Evolutionary conservation across 768 basidiomycete genomes (phyloP).

Genomic region (Boletus rubroflammeus): DNA sequence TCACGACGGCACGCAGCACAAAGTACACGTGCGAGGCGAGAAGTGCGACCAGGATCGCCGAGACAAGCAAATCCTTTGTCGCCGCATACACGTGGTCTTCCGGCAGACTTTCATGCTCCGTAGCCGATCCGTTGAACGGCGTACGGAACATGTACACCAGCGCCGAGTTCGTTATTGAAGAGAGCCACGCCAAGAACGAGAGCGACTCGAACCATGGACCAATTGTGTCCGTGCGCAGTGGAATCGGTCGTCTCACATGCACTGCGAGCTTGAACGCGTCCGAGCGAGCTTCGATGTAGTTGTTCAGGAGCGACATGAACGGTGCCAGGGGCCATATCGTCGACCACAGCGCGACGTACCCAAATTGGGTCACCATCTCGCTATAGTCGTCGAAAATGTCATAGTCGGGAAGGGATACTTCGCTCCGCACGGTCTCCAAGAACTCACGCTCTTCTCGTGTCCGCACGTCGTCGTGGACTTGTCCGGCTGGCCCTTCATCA

Average conservation of each 20-base stretch:
- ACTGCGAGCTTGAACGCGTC: slow-evolving; percentile 95
- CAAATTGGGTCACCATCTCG: slow-evolving; percentile 97
- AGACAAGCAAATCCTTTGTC: slow-evolving; percentile 51
- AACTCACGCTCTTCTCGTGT: slow-evolving; percentile 70
- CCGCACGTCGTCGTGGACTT: slow-evolving; percentile 29
- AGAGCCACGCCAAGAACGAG: slow-evolving; percentile 85
- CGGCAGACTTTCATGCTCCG: neutral
- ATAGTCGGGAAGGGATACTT: slow-evolving; percentile 79
- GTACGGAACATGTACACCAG: slow-evolving; percentile 88
- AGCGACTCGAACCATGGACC: slow-evolving; percentile 93
- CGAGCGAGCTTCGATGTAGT: slow-evolving; percentile 85
- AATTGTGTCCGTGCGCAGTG: slow-evolving; percentile 83
- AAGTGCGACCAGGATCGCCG: slow-evolving; percentile 70
- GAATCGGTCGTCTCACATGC: slow-evolving; percentile 81
- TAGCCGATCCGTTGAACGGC: slow-evolving; percentile 16
- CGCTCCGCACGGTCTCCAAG: slow-evolving; percentile 70
- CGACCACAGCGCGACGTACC: slow-evolving; percentile 89
- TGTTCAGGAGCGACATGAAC: slow-evolving; percentile 88
- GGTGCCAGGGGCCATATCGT: slow-evolving; percentile 93
- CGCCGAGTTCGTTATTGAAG: slow-evolving; percentile 82
- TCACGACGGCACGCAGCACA: slow-evolving; percentile 54
- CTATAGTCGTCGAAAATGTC: slow-evolving; percentile 83
- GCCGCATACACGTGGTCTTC: slow-evolving; percentile 31
- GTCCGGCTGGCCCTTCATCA: slow-evolving; percentile 51
- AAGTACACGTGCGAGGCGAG: slow-evolving; percentile 86